A percentile compares a stretch with the other conserved stretches of the same genome.
Evolutionary conservation across 139 green algal genomes (phyloP).

Genomic region (Pedinophyceae sp.): DNA sequence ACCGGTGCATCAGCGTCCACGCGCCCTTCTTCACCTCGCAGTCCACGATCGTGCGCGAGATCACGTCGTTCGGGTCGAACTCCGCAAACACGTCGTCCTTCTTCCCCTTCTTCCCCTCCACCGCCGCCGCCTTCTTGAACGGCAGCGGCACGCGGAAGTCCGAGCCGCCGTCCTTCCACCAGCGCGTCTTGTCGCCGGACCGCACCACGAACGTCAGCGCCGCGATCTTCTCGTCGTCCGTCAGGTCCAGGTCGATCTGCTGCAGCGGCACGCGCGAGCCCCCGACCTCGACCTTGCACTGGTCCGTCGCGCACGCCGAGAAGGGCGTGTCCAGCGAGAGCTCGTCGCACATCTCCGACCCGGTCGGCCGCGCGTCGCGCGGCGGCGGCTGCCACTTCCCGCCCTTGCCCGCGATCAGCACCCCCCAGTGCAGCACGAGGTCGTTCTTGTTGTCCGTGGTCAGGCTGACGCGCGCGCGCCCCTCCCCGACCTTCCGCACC

Average conservation of each 20-base stretch:
- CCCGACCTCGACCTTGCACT: conserved; percentile 28
- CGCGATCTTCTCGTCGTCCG: conserved; percentile 21
- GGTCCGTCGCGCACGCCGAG: conserved; percentile 9
- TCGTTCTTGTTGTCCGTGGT: conserved; percentile 44
- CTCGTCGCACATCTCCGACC: conserved; percentile 13
- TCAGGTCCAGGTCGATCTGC: conserved; percentile 37
- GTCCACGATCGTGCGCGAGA: conserved; percentile 59
- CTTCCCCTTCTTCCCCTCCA: no score
- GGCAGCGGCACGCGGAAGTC: conserved; percentile 71
- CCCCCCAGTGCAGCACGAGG: conserved; percentile 75
- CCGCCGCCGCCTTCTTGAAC: conserved; percentile 1
- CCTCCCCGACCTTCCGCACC: conserved; percentile 27
- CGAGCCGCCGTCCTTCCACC: conserved; percentile 62
- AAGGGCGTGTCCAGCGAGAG: conserved; percentile 44
- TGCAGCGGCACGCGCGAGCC: conserved; percentile 48
- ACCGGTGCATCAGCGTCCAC: conserved; percentile 94
- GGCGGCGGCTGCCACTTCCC: conserved; percentile 24
- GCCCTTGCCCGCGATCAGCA: conserved; percentile 19
- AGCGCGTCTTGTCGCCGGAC: conserved; percentile 44
- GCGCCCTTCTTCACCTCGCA: conserved; percentile 41
- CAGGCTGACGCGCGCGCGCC: conserved; percentile 16
- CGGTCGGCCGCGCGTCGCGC: conserved; percentile 12
- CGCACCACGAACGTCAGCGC: conserved; percentile 55
- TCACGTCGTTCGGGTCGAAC: neutral
- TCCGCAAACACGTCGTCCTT: neutral